Evolutionary conservation across 305 asterid genomes (phyloP).

Genomic region (Solanum chacoense): DNA sequence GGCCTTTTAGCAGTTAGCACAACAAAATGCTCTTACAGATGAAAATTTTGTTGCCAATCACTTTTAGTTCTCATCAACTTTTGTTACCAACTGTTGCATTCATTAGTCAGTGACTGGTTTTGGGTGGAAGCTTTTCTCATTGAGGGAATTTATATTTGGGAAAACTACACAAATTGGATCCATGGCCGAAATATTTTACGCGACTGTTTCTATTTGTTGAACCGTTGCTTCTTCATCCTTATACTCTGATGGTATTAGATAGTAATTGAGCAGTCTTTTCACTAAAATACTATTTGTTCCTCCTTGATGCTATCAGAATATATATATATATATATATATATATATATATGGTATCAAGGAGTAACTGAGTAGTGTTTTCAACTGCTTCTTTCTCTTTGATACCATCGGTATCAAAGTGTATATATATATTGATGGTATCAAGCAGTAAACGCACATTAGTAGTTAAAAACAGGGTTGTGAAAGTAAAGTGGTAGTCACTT

Average conservation of each 20-base stretch:
- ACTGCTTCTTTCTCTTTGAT: not conserved
- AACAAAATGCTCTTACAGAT: not conserved
- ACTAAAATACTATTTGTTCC: not conserved
- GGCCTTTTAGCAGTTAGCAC: not conserved
- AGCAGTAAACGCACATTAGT: not conserved
- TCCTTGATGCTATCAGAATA: not conserved
- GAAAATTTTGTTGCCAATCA: not conserved
- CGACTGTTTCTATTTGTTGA: not conserved
- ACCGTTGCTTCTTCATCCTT: not conserved
- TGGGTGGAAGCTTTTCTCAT: not conserved
- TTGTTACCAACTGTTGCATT: not conserved
- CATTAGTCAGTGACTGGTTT: not conserved
- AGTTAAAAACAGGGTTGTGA: not conserved
- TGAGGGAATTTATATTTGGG: not conserved
- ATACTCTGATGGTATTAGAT: not conserved
- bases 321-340: too few relatives aligned
- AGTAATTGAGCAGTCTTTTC: not conserved
- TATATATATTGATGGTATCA: not conserved
- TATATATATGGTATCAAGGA: not conserved
- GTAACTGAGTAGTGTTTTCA: not conserved
- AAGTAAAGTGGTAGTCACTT: not conserved
- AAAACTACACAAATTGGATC: not conserved
- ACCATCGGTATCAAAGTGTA: not conserved
- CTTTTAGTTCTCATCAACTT: not conserved
- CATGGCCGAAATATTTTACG: not conserved